These are phyloP conservation scores for Cinchona pubescens DNA, from an alignment of 257 asterid species.

Conservation along the genomic window DNA sequence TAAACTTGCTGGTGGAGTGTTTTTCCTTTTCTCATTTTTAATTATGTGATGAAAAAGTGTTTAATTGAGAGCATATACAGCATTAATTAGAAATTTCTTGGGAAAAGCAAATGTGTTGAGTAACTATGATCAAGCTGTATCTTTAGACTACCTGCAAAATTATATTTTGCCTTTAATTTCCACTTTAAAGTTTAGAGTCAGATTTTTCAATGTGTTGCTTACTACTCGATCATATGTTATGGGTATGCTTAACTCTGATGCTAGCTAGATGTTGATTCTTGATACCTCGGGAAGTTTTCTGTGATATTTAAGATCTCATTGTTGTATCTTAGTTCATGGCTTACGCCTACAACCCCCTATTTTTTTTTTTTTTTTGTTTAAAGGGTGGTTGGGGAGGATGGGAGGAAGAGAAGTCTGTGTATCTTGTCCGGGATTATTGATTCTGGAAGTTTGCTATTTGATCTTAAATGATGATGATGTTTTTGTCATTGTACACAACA, in stretches of 20 bases:
- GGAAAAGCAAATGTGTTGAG: not conserved
- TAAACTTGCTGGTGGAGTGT: not conserved
- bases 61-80: not conserved
- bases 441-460: not conserved
- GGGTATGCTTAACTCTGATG: not conserved
- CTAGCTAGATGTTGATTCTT: slow-evolving; percentile 1
- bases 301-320: not conserved
- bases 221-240: not conserved
- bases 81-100: not conserved
- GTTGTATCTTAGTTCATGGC: not conserved
- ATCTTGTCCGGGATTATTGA: not conserved
- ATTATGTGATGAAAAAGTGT: not conserved
- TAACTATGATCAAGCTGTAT: not conserved
- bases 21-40: not conserved
- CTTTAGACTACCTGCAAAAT: not conserved
- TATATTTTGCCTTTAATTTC: too few relatives aligned
- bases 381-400: too few relatives aligned
- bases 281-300: not conserved
- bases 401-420: too few relatives aligned
- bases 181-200: not conserved
- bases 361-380: too few relatives aligned
- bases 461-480: not conserved
- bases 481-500: not conserved
- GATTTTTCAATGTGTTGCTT: not conserved
- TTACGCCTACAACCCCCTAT: not conserved